Conservation (phyloP, 1,284 basidiomycete species). For the Dichomitus squalens region DNA sequence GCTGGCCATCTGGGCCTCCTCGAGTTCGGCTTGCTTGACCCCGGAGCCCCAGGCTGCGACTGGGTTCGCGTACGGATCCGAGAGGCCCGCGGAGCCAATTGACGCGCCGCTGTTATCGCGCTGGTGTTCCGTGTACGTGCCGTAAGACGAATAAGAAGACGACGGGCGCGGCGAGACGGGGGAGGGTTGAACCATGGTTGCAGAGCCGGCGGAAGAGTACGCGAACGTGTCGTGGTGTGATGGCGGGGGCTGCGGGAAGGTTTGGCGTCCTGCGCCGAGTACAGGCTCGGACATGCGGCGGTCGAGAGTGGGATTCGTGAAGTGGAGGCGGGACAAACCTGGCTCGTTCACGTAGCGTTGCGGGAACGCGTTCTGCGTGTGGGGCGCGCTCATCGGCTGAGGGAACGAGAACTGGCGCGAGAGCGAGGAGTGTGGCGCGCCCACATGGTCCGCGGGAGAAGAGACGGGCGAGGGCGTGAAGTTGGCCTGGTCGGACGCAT, state of each 20-base stretch:
- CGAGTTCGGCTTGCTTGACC: constrained; percentile 23
- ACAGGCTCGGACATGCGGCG: constrained; percentile 69
- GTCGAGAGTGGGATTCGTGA: constrained; percentile 44
- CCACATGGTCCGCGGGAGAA: constrained; percentile 16
- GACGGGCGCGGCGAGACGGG: constrained; percentile 27
- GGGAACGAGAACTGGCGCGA: constrained; percentile 37
- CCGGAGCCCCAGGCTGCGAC: constrained; percentile 14
- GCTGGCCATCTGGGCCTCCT: constrained; percentile 12
- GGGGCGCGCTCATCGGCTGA: constrained; percentile 45
- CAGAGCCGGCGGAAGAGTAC: constrained; percentile 33
- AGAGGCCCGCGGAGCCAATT: constrained; percentile 13
- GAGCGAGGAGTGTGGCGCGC: constrained; percentile 17
- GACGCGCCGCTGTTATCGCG: constrained; percentile 25
- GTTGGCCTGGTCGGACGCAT: constrained; percentile 14
- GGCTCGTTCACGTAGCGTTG: constrained; percentile 29
- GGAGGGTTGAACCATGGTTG: constrained; percentile 19
- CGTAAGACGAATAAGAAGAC: constrained; percentile 25
- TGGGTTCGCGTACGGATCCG: constrained; percentile 17
- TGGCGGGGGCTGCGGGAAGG: constrained; percentile 21
- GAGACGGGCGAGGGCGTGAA: constrained; percentile 23
- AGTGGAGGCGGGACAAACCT: constrained; percentile 17
- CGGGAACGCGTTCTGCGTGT: constrained; percentile 44
- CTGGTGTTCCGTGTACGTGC: constrained; percentile 24
- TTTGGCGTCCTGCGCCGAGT: constrained; percentile 27
- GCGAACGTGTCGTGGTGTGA: constrained; percentile 22